A percentile compares a stretch with the other conserved stretches of the same genome.
phyloP scores from a whole-genome alignment of 148 eudicot species.

The Rhododendron williamsianum region DNA sequence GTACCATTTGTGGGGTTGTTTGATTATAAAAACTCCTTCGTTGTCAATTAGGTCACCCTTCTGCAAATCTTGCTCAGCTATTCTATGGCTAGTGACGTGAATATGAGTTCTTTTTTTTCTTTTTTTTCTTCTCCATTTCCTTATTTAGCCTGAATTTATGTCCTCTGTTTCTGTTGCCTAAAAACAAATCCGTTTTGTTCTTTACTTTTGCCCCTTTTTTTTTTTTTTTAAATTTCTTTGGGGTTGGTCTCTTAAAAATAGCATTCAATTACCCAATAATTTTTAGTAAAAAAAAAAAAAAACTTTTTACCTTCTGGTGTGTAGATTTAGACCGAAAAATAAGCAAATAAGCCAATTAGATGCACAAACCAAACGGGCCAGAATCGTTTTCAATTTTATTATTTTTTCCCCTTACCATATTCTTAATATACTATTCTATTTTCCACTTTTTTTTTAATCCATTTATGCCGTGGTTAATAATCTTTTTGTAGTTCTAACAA shows the following conservation, averaged over 20 bases:
- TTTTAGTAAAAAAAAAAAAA: too few species aligned
- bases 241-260: neutral
- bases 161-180: neutral
- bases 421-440: neutral
- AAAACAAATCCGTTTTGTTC: neutral
- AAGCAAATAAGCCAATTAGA: neutral
- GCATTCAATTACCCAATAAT: neutral
- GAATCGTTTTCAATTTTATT: neutral
- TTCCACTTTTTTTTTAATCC: too few species aligned
- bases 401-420: neutral
- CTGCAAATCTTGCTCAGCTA: neutral
- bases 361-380: neutral
- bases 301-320: neutral
- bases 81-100: neutral
- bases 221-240: neutral
- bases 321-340: neutral
- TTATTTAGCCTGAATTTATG: neutral
- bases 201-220: neutral
- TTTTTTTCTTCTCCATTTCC: neutral
- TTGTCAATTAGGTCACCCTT: slow-evolving; percentile 2
- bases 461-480: neutral
- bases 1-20: neutral
- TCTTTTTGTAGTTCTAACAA: neutral
- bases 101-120: neutral
- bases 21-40: neutral